phyloP scores from a whole-genome alignment of 2,329 filamentous ascomycete species.

The Paecilomyces dactylethromorphus region DNA sequence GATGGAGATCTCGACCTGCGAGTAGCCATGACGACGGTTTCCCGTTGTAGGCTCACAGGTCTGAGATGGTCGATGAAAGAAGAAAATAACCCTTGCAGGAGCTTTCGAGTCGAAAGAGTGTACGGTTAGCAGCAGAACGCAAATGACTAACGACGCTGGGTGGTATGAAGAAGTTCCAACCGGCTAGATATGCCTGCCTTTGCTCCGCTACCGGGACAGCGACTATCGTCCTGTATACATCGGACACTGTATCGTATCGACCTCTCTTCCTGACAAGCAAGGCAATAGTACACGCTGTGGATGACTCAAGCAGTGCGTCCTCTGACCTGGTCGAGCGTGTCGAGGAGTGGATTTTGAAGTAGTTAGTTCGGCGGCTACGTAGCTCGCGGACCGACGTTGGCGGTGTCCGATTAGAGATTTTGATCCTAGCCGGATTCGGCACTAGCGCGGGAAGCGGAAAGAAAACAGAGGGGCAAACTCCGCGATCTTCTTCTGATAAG shows the following conservation, averaged over 20 bases:
- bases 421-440: slow-evolving; percentile 9
- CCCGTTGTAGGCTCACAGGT: neutral
- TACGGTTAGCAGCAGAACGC: slow-evolving; percentile 32
- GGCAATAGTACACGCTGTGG: neutral
- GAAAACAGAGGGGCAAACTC: slow-evolving; percentile 5
- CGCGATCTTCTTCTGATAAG: slow-evolving; percentile 15
- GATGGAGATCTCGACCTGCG: slow-evolving; percentile 44
- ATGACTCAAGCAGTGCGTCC: neutral
- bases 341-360: neutral
- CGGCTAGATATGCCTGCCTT: slow-evolving; percentile 29
- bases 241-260: neutral
- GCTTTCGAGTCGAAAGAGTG: slow-evolving; percentile 9
- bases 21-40: slow-evolving; percentile 39
- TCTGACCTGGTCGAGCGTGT: neutral
- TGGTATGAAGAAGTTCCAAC: slow-evolving; percentile 38
- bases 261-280: neutral
- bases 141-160: slow-evolving; percentile 15
- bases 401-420: slow-evolving; percentile 9
- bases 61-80: neutral
- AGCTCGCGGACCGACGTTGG: slow-evolving; percentile 1
- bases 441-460: neutral
- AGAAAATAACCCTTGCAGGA: neutral
- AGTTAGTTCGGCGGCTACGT: neutral
- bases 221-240: slow-evolving; percentile 6
- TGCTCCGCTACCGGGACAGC: slow-evolving; percentile 19